Base-by-base conservation (phyloP, 306 rosid genomes). In the Vigna radiata region DNA sequence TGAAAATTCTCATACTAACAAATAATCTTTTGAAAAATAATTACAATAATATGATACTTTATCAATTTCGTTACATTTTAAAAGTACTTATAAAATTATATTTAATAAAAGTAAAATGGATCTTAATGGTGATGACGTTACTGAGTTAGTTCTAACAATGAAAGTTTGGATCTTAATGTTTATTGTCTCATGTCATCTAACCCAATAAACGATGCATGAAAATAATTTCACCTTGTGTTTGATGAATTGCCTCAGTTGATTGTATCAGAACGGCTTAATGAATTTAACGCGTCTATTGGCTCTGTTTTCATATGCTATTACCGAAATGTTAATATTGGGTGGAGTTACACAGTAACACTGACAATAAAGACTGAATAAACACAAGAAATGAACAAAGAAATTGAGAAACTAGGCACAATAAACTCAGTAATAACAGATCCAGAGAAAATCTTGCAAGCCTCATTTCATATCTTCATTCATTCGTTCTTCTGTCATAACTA, bases 361-460 rank as follows among this genome's bases (percentile, higher is more conserved):
- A 62, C n/a, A 79, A 65, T 33, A 69, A 55, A 70, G 39, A 50
- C 39, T 46, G 50, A 47, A 55, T 37, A 72, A 55, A 55, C 79
- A 79, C 70, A 72, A 77, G 54, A 77, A 78, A 70, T 44, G 72
- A 43, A 72, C 66, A 78, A 78, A 68, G 64, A n/a, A 37, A 70
- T 37, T 74, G 29, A 46, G 64, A 78, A 73, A 81, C 79, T 72
- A 80, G 75, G 73, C 86, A 81, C 80, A 82, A 71, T 29, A 82
- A 81, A 83, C 77, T 86, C 82, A 60, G 58, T 71, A 60, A 79
- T 71, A 60, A 77, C 75, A 81, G 18, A 52, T 71, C 36, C 64
- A 76, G 73, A 77, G 83, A 82, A 79, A 87, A 79, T 81, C 76
- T 87, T 86, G 86, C 87, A 86, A 82, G 72, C 70, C 70, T 81